These are phyloP conservation scores for Saccharomyces paradoxus DNA, from an alignment of 805 yeast genomes.

Conservation along the genomic window DNA sequence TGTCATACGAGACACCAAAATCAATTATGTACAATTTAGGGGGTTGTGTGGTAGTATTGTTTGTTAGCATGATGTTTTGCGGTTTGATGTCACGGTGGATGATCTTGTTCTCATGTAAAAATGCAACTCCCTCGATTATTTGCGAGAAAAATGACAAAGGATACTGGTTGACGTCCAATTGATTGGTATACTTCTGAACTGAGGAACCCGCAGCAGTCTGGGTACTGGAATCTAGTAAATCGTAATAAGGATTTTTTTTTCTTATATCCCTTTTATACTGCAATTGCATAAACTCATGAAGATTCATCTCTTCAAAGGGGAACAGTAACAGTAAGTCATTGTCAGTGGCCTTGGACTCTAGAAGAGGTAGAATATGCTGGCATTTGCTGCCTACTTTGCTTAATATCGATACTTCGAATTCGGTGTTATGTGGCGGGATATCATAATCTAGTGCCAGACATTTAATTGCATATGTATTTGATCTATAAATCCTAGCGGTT, in stretches of 20 bases:
- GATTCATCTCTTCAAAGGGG: conserved; percentile 11
- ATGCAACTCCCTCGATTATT: conserved; percentile 67
- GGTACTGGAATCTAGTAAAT: background rate
- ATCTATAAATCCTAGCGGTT: conserved; percentile 19
- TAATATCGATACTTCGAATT: conserved; percentile 18
- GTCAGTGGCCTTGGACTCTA: conserved; percentile 6
- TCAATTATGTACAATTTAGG: conserved; percentile 59
- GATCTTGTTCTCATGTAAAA: conserved; percentile 76
- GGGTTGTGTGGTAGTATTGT: conserved; percentile 10
- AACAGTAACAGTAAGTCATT: conserved; percentile 17
- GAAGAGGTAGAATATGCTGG: conserved; percentile 12
- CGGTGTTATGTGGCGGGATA: conserved; percentile 26
- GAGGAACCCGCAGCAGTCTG: background rate
- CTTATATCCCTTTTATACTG: conserved; percentile 9
- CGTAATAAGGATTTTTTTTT: conserved; percentile 17
- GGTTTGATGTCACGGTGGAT: conserved; percentile 94
- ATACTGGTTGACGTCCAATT: conserved; percentile 12
- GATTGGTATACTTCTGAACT: conserved; percentile 10
- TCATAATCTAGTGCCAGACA: conserved; percentile 17
- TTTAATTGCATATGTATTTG: conserved; percentile 13
- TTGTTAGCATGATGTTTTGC: conserved; percentile 50
- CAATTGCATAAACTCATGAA: conserved; percentile 15
- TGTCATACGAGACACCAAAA: conserved; percentile 54
- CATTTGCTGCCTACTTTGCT: conserved; percentile 7
- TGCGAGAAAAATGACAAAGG: conserved; percentile 52